Evolutionary conservation across 2,329 filamentous ascomycete genomes (phyloP).

Genomic region (Nothophoma quercina): DNA sequence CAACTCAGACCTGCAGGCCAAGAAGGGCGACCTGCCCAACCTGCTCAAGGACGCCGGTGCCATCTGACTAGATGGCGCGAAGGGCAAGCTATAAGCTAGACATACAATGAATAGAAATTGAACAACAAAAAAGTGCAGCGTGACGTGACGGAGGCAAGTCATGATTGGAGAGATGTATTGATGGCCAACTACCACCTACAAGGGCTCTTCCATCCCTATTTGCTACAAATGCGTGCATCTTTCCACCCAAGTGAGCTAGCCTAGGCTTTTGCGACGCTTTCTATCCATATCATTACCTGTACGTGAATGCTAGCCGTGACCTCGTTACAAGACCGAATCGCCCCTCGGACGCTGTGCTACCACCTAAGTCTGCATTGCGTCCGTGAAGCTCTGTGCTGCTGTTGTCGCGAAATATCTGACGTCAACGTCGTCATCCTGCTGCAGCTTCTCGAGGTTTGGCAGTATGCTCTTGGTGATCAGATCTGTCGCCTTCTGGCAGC

Average conservation of each 20-base stretch:
- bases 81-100: slow-evolving; percentile 8
- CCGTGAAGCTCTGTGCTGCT: slow-evolving; percentile 67
- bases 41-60: slow-evolving; percentile 72
- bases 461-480: slow-evolving; percentile 86
- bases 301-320: slow-evolving; percentile 41
- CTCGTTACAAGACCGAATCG: slow-evolving; percentile 24
- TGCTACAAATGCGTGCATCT: slow-evolving; percentile 32
- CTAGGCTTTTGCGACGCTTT: slow-evolving; percentile 24
- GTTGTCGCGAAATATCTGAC: slow-evolving; percentile 97
- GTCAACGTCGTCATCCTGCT: slow-evolving; percentile 97
- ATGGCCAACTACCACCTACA: slow-evolving; percentile 32
- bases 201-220: slow-evolving; percentile 17
- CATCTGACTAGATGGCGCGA: slow-evolving; percentile 54
- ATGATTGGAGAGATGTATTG: slow-evolving; percentile 25
- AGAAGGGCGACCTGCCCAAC: slow-evolving; percentile 67
- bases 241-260: slow-evolving; percentile 24
- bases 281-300: slow-evolving; percentile 37
- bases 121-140: background rate
- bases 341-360: slow-evolving; percentile 14
- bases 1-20: slow-evolving; percentile 84
- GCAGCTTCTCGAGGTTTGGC: slow-evolving; percentile 91
- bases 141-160: too few relatives aligned
- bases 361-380: slow-evolving; percentile 51
- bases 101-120: background rate
- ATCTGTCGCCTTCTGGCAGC: slow-evolving; percentile 76